Base-by-base conservation (phyloP, 164 flowering plant genomes). In the Santalum album region DNA sequence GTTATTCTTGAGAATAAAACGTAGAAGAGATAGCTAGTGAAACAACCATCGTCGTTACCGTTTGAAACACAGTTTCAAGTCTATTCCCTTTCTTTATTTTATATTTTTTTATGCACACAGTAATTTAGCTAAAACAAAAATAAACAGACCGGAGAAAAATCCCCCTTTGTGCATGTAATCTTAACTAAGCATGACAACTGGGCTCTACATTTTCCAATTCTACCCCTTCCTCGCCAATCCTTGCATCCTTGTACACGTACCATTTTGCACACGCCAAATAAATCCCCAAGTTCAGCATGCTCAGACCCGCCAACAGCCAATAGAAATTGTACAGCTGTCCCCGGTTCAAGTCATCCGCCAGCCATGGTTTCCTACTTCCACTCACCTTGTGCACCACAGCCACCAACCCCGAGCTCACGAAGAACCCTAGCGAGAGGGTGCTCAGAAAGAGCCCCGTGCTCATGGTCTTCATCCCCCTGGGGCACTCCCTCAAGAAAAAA, bases 391-490 rank as follows among this genome's bases (percentile, higher is more conserved):
- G 75, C 46, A 88, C 94, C 17, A 82, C 60, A 0, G 79, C 52
- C 2, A 88, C 96, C 78, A 88, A 55, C 0, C 63, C 24, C 0
- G 90, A 75, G 62, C 96, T 88, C 1, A 82, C 19, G 64, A 88
- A 88, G 38, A 78, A 88, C 27, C 96, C 96, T 4, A 86, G 62
- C 0, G 94, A 75, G 1, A 88, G 68, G 0, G 94, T 88, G 55
- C 85, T 83, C 55, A 86, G 54, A 55, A 86, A 86, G 71, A 88
- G 36, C 40, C 94, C 96, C 1, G 96, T 83, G 67, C 96, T 87
- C 87, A 87, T 87, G 0, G 92, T 83, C 72, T 87, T 87, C 96
- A 87, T 87, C 39, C 96, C 96, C 38, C 79, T 70, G 0, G 96
- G 96, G 26, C 88, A 85, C 75, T 88, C 88, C 60, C 79, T 78